Conservation (phyloP, 306 rosid species). For the Quillaja saponaria region DNA sequence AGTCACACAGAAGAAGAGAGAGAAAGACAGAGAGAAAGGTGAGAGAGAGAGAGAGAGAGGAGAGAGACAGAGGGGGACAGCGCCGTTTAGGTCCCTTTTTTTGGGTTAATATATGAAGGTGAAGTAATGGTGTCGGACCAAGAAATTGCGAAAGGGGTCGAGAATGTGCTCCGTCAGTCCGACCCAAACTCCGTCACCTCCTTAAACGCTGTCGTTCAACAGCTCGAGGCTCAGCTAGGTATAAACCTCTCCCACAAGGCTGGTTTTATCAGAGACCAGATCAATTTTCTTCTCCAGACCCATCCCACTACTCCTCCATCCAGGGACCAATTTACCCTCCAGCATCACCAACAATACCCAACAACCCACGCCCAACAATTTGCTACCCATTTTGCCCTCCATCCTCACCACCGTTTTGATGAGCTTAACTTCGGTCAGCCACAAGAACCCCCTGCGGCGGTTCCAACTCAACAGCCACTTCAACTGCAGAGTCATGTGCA, state of each 20-base stretch:
- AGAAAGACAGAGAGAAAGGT: too few relatives aligned
- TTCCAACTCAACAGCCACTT: neutral
- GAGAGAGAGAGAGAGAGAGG: neutral
- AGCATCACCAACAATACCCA: constrained; percentile 34
- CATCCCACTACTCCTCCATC: constrained; percentile 30
- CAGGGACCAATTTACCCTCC: constrained; percentile 53
- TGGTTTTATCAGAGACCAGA: constrained; percentile 71
- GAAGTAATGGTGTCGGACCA: constrained; percentile 70
- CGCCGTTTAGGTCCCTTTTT: neutral
- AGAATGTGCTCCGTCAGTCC: constrained; percentile 60
- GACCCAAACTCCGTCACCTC: constrained; percentile 58
- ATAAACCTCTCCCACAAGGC: constrained; percentile 65
- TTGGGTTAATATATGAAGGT: neutral
- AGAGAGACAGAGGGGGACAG: neutral
- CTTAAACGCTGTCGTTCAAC: constrained; percentile 63
- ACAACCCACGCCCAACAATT: constrained; percentile 49
- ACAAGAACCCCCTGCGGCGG: constrained; percentile 21
- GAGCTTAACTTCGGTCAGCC: constrained; percentile 50
- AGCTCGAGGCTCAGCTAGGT: constrained; percentile 66
- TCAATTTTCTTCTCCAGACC: constrained; percentile 64
- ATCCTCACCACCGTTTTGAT: constrained; percentile 26
- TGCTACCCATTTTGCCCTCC: constrained; percentile 69
- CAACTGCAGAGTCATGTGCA: neutral
- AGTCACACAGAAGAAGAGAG: too few relatives aligned
- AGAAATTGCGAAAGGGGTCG: constrained; percentile 70